Base-by-base conservation (phyloP, 2,329 filamentous ascomycete genomes). In the Dactylonectria macrodidyma region DNA sequence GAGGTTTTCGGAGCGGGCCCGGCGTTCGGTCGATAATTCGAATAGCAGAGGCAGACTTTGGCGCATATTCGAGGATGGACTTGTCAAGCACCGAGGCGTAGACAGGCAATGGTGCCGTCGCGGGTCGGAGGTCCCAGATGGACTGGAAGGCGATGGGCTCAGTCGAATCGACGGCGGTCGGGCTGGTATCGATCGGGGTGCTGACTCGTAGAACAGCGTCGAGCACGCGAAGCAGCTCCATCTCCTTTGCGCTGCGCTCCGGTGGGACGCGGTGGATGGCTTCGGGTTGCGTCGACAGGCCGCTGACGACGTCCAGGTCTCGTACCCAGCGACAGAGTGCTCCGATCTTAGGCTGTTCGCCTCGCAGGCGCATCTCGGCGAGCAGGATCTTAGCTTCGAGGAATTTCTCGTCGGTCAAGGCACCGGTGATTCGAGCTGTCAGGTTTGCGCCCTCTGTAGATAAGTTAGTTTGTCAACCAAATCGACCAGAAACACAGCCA, bases 301-400 rank as follows among this genome's bases (percentile, higher is more conserved):
- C 90, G 71, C 89, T 91, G 57, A 92, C 88, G 26, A 92, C 88
- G 73, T 93, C 91, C 30, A 93, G 81, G 75, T 92, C 91, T 65
- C 91, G 86, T 5, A 93, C 91, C 91, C 91, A 93, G 64, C 91
- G 88, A 77, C 91, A 93, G 8, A 93, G 79, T 1, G 91, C 90
- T 22, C 91, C 91, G 0, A 93, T 81, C 71, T 92, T 92, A 0
- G 91, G 91, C 19, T 88, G 85, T 68, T 93, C 86, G 3, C 84
- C 82, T n/a, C 91, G 83, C 19, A 93, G 89, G 34, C 87, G 85
- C 91, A 93, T 93, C 81, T 93, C 91, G 0, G 91, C 87, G 1
- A 93, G 85, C 14, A 92, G 77, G 16, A 93, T 85, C 59, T 85
- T 85, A 5, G 91, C 90, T n/a, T 93, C 91, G 10, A 84, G 84